Conservation (phyloP, 345 rosid genomes). For the Acer campestre region DNA sequence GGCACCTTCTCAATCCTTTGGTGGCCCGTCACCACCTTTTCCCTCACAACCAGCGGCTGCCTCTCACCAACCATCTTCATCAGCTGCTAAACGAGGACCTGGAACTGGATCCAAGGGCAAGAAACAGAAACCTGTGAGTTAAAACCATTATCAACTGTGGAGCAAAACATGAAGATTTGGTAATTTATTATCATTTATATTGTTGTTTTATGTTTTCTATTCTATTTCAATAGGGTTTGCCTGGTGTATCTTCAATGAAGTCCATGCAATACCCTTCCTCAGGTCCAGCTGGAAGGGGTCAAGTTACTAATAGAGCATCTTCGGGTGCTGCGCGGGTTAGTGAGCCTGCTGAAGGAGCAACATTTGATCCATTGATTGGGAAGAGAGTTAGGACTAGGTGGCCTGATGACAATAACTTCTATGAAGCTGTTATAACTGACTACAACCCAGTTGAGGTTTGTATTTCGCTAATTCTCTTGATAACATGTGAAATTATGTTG, state of each 20-base stretch:
- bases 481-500: slow-evolving; percentile 18
- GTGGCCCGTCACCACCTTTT: slow-evolving; percentile 60
- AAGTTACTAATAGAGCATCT: slow-evolving; percentile 53
- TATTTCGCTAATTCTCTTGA: slow-evolving; percentile 24
- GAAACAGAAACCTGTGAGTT: slow-evolving; percentile 78
- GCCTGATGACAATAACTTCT: slow-evolving; percentile 95
- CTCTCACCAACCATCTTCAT: slow-evolving; percentile 61
- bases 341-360: slow-evolving; percentile 52
- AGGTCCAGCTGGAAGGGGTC: slow-evolving; percentile 64
- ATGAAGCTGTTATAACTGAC: slow-evolving; percentile 81
- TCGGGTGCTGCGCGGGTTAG: slow-evolving; percentile 45
- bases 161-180: slow-evolving; percentile 2
- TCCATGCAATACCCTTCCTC: slow-evolving; percentile 52
- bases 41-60: slow-evolving; percentile 58
- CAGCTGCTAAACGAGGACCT: slow-evolving; percentile 62
- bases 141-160: slow-evolving; percentile 5
- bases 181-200: neutral
- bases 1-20: slow-evolving; percentile 62
- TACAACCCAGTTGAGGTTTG: slow-evolving; percentile 63
- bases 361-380: slow-evolving; percentile 57
- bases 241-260: slow-evolving; percentile 65
- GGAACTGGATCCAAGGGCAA: slow-evolving; percentile 59
- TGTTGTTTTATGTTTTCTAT: slow-evolving; percentile 4
- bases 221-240: slow-evolving; percentile 50
- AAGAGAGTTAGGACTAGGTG: slow-evolving; percentile 79